Evolutionary conservation across 495 filamentous ascomycete species (phyloP).

Genomic region (Neurospora sp.): DNA sequence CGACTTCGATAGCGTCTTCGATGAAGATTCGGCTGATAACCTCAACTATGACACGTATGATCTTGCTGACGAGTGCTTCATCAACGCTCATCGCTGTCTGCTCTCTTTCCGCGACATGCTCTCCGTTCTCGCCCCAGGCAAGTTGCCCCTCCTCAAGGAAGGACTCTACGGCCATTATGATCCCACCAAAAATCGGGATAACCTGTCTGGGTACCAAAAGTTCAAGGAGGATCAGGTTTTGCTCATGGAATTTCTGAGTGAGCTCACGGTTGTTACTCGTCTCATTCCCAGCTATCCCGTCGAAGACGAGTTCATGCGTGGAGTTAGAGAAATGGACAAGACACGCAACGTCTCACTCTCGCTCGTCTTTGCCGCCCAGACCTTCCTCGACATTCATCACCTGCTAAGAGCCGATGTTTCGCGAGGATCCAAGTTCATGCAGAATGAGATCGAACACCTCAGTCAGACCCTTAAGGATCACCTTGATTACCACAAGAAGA

Average conservation of each 20-base stretch:
- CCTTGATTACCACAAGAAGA: slow-evolving; percentile 24
- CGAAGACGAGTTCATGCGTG: slow-evolving; percentile 30
- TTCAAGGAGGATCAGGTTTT: slow-evolving; percentile 22
- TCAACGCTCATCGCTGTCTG: slow-evolving; percentile 15
- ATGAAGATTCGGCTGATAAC: slow-evolving; percentile 2
- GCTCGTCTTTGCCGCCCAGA: slow-evolving; percentile 28
- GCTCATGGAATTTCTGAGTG: slow-evolving; percentile 21
- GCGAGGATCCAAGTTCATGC: slow-evolving; percentile 8
- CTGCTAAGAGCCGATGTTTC: slow-evolving; percentile 10
- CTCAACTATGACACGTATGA: slow-evolving; percentile 26
- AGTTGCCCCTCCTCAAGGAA: too few species aligned
- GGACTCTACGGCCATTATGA: too few species aligned
- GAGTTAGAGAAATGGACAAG: slow-evolving; percentile 15
- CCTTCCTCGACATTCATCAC: slow-evolving; percentile 33
- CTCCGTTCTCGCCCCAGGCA: slow-evolving; percentile 4
- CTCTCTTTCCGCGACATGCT: slow-evolving; percentile 13
- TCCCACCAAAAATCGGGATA: slow-evolving; percentile 14
- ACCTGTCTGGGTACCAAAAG: slow-evolving; percentile 17
- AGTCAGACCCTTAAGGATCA: slow-evolving; percentile 16
- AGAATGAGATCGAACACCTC: slow-evolving; percentile 9
- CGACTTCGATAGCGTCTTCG: background rate
- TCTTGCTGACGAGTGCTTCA: slow-evolving; percentile 12
- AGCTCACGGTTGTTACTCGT: slow-evolving; percentile 15
- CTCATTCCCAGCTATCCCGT: slow-evolving; percentile 10
- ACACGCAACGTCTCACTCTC: slow-evolving; percentile 18